These are phyloP conservation scores for Cajanus cajan DNA, from an alignment of 306 rosid genomes.

Conservation along the genomic window DNA sequence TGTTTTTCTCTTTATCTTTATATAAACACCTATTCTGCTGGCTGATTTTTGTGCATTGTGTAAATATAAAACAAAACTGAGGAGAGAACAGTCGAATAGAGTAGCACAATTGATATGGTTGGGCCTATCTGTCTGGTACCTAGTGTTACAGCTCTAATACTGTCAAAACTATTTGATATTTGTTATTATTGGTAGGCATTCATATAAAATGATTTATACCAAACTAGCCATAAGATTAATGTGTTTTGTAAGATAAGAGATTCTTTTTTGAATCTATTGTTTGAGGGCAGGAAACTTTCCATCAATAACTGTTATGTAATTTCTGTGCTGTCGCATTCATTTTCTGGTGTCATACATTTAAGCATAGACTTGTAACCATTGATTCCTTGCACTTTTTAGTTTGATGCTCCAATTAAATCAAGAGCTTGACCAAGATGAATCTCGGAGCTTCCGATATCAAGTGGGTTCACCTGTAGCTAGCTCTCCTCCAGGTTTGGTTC, in stretches of 20 bases:
- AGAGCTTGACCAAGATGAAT: constrained; percentile 93
- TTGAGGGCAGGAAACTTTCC: background rate
- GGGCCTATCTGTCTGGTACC: background rate
- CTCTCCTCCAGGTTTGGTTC: constrained; percentile 92
- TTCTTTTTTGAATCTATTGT: background rate
- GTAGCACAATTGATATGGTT: background rate
- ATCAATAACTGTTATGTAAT: background rate
- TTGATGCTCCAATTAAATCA: constrained; percentile 91
- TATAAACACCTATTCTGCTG: background rate
- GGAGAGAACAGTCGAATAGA: background rate
- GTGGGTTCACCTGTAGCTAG: constrained; percentile 81
- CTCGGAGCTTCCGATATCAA: constrained; percentile 73
- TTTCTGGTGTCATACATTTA: constrained; percentile 4
- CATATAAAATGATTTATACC: background rate
- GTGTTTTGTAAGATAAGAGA: background rate
- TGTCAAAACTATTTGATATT: background rate
- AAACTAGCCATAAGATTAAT: background rate
- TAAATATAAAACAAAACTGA: background rate
- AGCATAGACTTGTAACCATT: constrained; percentile 18
- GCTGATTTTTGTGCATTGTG: background rate
- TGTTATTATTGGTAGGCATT: background rate
- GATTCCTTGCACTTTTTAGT: constrained; percentile 39
- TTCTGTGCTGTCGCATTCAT: constrained; percentile 13
- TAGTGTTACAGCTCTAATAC: constrained; percentile 5
- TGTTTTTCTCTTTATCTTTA: background rate